These are phyloP conservation scores for Datura wrightii DNA, from an alignment of 257 asterid species.

Conservation along the genomic window DNA sequence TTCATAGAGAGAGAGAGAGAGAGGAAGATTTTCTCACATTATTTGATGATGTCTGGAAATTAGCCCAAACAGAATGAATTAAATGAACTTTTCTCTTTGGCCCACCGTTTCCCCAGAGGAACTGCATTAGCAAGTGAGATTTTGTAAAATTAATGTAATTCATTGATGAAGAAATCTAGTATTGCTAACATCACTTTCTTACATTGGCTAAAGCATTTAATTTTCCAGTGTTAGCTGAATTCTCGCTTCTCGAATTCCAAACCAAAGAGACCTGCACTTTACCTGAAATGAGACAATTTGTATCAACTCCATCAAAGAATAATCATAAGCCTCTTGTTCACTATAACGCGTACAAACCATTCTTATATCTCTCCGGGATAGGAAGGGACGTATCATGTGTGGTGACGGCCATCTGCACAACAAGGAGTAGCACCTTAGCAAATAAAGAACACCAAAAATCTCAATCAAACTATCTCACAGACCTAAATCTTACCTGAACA, in stretches of 20 bases:
- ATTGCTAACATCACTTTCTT: constrained; percentile 41
- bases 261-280: constrained; percentile 93
- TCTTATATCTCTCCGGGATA: constrained; percentile 73
- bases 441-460: constrained; percentile 9
- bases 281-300: constrained; percentile 54
- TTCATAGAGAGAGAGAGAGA: background rate
- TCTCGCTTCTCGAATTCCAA: constrained; percentile 91
- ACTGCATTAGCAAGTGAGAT: constrained; percentile 51
- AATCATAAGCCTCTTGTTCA: constrained; percentile 22
- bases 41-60: constrained; percentile 81
- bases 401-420: constrained; percentile 86
- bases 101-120: constrained; percentile 80
- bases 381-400: constrained; percentile 90
- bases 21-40: constrained; percentile 57
- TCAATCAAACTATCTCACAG: background rate
- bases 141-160: background rate
- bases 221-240: constrained; percentile 63
- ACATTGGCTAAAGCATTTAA: constrained; percentile 78
- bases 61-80: constrained; percentile 94
- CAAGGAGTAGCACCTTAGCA: constrained; percentile 28
- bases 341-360: constrained; percentile 57
- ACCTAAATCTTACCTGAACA: constrained; percentile 65
- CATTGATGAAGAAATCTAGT: constrained; percentile 21
- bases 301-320: constrained; percentile 28
- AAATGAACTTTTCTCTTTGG: constrained; percentile 65